Evolutionary conservation across 1,284 basidiomycete genomes (phyloP).

Genomic region (Dichomitus squalens): DNA sequence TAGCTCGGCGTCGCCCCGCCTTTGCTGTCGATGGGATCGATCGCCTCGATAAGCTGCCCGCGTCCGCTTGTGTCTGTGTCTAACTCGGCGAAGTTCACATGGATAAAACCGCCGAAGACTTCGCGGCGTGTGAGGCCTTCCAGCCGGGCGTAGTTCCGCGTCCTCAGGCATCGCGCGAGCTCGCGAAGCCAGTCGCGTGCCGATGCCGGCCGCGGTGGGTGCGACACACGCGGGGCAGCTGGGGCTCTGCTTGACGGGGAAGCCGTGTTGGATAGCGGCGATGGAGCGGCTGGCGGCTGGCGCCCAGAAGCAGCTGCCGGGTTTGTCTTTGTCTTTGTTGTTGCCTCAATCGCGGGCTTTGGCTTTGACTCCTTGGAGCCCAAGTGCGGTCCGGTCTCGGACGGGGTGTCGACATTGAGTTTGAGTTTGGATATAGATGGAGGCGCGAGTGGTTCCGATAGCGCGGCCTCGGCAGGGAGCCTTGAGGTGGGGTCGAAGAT

Average conservation of each 20-base stretch:
- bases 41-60: background rate
- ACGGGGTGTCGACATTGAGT: background rate
- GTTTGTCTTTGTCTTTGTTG: background rate
- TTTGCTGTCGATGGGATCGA: background rate
- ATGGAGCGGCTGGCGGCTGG: conserved; percentile 1
- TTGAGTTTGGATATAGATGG: background rate
- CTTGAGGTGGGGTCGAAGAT: background rate
- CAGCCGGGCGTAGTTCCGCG: conserved; percentile 53
- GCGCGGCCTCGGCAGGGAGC: conserved; percentile 24
- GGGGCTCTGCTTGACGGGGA: background rate
- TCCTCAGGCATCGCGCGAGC: conserved; percentile 50
- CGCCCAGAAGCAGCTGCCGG: background rate
- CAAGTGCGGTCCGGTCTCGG: conserved; percentile 1
- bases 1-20: background rate
- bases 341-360: too few species aligned
- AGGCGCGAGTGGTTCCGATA: background rate
- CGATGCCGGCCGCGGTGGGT: background rate
- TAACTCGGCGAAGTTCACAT: background rate
- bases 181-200: conserved; percentile 49
- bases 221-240: background rate
- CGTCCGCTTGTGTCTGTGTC: background rate
- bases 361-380: too few species aligned
- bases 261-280: background rate
- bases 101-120: conserved; percentile 17
- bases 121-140: conserved; percentile 40